Percentiles rank a stretch among this genome's conserved stretches.
phyloP scores from a whole-genome alignment of 148 eudicot genomes.

The Rhododendron simsii region DNA sequence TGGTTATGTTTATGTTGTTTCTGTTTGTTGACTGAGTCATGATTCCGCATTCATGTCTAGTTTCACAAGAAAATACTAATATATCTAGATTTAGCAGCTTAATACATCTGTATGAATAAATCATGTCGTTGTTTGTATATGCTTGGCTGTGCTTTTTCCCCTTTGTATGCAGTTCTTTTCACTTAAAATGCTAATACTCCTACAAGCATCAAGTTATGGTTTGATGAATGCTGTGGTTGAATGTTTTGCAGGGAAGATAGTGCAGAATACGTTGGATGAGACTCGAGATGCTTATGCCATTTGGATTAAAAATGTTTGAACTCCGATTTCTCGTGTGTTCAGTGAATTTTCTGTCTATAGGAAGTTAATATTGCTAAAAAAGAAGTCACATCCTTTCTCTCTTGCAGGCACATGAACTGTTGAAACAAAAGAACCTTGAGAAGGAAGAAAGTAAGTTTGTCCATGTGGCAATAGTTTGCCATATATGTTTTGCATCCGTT shows the following conservation, averaged over 20 bases:
- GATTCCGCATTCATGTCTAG: not conserved
- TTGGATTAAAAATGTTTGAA: slow-evolving; percentile 71
- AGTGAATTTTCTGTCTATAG: slow-evolving; percentile 10
- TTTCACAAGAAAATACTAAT: not conserved
- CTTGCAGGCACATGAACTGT: slow-evolving; percentile 72
- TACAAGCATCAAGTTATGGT: not conserved
- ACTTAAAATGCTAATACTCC: not conserved
- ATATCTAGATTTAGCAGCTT: not conserved
- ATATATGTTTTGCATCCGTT: not conserved
- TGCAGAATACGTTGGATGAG: slow-evolving; percentile 82
- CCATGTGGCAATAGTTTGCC: not conserved
- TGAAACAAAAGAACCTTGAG: slow-evolving; percentile 65
- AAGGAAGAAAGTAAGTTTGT: slow-evolving; percentile 51
- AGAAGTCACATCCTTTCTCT: slow-evolving; percentile 8
- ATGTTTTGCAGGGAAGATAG: slow-evolving; percentile 70
- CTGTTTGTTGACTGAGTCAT: not conserved
- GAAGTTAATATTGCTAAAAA: slow-evolving; percentile 11
- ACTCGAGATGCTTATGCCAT: slow-evolving; percentile 66
- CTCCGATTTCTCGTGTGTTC: slow-evolving; percentile 12
- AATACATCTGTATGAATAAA: not conserved
- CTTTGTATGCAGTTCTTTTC: not conserved
- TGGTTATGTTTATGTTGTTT: not conserved
- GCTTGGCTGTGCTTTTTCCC: not conserved
- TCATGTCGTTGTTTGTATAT: not conserved
- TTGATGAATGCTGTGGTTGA: slow-evolving; percentile 2